phyloP scores from a whole-genome alignment of 2,329 filamentous ascomycete genomes.

The Fusarium anguioides region DNA sequence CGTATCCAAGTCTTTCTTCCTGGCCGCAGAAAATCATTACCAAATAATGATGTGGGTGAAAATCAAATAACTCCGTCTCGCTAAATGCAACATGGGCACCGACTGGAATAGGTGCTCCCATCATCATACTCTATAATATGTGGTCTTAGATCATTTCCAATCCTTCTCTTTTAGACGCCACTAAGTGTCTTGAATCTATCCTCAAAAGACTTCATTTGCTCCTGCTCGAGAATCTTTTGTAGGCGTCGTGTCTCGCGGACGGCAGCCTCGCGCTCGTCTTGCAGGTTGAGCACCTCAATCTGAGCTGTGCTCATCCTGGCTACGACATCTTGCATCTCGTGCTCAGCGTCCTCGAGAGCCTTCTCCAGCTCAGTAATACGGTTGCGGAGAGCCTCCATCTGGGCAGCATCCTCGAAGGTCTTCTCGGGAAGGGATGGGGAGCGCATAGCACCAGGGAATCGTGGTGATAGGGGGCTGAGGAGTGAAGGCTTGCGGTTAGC shows the following conservation, averaged over 20 bases:
- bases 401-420: slow-evolving; percentile 77
- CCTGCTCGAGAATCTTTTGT: slow-evolving; percentile 72
- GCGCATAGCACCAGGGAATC: slow-evolving; percentile 53
- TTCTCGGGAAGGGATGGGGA: slow-evolving; percentile 65
- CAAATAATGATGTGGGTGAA: slow-evolving; percentile 38
- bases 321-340: slow-evolving; percentile 85
- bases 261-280: slow-evolving; percentile 79
- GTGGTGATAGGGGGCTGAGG: slow-evolving; percentile 51
- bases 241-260: slow-evolving; percentile 76
- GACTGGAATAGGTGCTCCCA: slow-evolving; percentile 22
- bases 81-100: slow-evolving; percentile 50
- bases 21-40: slow-evolving; percentile 27
- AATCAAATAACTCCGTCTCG: slow-evolving; percentile 52
- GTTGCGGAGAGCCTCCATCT: slow-evolving; percentile 79
- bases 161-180: slow-evolving; percentile 39
- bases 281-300: slow-evolving; percentile 84
- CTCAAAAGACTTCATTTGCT: slow-evolving; percentile 66
- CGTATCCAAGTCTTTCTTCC: slow-evolving; percentile 15
- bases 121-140: slow-evolving; percentile 20
- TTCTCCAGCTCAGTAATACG: slow-evolving; percentile 87
- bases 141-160: slow-evolving; percentile 8
- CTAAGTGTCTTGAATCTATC: slow-evolving; percentile 52
- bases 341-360: slow-evolving; percentile 68
- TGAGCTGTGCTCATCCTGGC: slow-evolving; percentile 83
- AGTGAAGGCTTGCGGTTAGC: slow-evolving; percentile 50